These are phyloP conservation scores for Coffea eugenioides DNA, from an alignment of 257 asterid genomes.

Conservation along the genomic window DNA sequence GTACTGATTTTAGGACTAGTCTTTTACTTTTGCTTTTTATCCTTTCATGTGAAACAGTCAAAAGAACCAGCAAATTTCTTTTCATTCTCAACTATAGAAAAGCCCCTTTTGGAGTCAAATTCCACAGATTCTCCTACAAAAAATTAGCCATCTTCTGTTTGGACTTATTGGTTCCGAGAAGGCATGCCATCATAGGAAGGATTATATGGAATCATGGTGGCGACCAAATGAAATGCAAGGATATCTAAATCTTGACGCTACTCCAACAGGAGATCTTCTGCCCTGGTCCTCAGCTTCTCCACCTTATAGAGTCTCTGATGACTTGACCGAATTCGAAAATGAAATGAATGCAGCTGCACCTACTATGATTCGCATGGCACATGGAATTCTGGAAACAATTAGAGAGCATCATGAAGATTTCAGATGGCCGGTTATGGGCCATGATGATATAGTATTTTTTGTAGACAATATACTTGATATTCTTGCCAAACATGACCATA, in stretches of 20 bases:
- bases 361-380: conserved; percentile 33
- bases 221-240: conserved; percentile 54
- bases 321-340: conserved; percentile 24
- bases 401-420: conserved; percentile 35
- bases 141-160: conserved; percentile 45
- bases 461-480: conserved; percentile 57
- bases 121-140: conserved; percentile 24
- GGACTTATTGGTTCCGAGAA: conserved; percentile 54
- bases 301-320: conserved; percentile 42
- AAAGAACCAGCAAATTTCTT: neutral
- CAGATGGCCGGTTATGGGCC: conserved; percentile 75
- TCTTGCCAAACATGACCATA: conserved; percentile 45
- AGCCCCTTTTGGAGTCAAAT: neutral
- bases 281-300: conserved; percentile 68
- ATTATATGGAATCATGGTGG: conserved; percentile 75
- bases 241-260: conserved; percentile 38
- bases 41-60: neutral
- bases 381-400: conserved; percentile 57
- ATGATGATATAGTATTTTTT: conserved; percentile 67
- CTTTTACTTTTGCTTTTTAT: no score
- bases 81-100: neutral
- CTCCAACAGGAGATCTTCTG: conserved; percentile 36
- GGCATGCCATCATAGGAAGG: conserved; percentile 45
- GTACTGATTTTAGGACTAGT: neutral
- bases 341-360: conserved; percentile 23